These are phyloP conservation scores for Fusarium fujikuroi DNA, from an alignment of 2,329 filamentous ascomycete genomes.

Conservation along the genomic window DNA sequence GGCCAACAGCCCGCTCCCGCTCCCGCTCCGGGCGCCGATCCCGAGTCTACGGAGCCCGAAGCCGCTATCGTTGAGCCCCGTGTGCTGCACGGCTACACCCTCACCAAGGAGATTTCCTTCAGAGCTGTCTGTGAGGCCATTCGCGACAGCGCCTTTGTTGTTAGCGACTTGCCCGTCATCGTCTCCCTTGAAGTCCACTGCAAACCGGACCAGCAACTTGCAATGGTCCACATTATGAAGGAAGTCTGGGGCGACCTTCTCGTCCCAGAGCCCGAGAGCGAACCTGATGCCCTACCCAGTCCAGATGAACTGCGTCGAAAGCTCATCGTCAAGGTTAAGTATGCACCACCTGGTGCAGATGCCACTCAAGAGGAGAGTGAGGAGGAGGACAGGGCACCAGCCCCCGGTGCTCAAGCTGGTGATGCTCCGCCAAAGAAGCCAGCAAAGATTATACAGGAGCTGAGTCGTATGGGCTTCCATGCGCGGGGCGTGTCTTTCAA, in stretches of 20 bases:
- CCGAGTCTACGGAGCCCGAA: conserved; percentile 33
- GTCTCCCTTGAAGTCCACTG: conserved; percentile 95
- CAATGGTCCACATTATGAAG: conserved; percentile 93
- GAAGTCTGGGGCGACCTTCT: conserved; percentile 82
- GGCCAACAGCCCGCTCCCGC: conserved; percentile 9
- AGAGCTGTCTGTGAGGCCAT: conserved; percentile 86
- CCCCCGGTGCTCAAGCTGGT: conserved; percentile 40
- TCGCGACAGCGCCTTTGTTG: conserved; percentile 79
- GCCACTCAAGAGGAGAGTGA: conserved; percentile 49
- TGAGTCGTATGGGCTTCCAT: conserved; percentile 84
- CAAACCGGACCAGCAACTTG: conserved; percentile 79
- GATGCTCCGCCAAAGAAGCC: conserved; percentile 58
- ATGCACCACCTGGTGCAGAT: conserved; percentile 58
- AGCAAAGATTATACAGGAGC: conserved; percentile 74
- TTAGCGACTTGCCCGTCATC: conserved; percentile 84
- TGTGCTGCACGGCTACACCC: conserved; percentile 88
- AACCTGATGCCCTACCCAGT: conserved; percentile 67
- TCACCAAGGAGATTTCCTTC: conserved; percentile 90
- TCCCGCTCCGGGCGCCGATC: conserved; percentile 1
- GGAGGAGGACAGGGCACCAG: conserved; percentile 53
- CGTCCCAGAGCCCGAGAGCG: conserved; percentile 63
- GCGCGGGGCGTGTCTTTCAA: conserved; percentile 86
- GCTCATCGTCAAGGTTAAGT: conserved; percentile 87
- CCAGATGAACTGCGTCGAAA: conserved; percentile 78
- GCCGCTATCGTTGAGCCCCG: conserved; percentile 70